Percentiles rank a stretch among this genome's conserved stretches.
phyloP scores from a whole-genome alignment of 805 yeast genomes.

The Ascoidea rubescens region DNA sequence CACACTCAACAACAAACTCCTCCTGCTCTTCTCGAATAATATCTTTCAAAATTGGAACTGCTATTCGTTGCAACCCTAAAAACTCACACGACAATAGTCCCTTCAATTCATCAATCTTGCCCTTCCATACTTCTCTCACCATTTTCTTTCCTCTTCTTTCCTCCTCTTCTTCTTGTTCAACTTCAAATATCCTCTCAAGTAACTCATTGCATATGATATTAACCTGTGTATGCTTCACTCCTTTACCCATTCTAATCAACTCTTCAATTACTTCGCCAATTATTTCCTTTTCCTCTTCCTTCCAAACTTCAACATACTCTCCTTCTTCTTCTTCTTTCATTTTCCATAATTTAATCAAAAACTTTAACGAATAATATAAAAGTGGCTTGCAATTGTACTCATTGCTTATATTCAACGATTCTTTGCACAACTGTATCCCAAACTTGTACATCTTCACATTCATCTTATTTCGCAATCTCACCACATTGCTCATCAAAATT shows the following conservation, averaged over 20 bases:
- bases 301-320: neutral
- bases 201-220: neutral
- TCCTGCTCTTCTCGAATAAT: constrained; percentile 31
- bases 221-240: neutral
- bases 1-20: constrained; percentile 37
- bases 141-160: no score
- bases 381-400: neutral
- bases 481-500: constrained; percentile 1
- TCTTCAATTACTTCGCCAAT: neutral
- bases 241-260: no score
- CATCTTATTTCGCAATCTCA: neutral
- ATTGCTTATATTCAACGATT: neutral
- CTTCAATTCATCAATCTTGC: neutral
- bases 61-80: constrained; percentile 23
- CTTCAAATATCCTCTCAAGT: neutral
- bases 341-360: no score
- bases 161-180: no score
- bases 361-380: neutral
- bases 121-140: neutral
- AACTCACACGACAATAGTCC: constrained; percentile 1
- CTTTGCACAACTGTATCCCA: neutral
- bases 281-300: neutral
- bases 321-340: neutral
- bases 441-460: neutral
- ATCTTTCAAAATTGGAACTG: constrained; percentile 21